Base-by-base conservation (phyloP, 1,139 yeast species). In the Pneumocystis carinii region DNA sequence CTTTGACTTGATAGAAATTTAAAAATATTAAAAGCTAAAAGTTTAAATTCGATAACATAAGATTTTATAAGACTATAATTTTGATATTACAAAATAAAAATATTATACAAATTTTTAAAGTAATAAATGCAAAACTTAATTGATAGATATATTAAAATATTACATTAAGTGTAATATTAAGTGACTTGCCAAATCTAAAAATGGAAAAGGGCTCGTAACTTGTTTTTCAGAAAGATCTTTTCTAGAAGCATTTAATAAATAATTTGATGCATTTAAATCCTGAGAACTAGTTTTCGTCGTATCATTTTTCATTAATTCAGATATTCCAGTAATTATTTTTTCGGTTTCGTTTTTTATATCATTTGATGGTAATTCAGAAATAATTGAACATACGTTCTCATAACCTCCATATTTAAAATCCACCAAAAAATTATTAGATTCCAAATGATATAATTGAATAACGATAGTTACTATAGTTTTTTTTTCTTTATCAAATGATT, bases 361-460 rank as follows among this genome's bases (percentile, higher is more conserved):
- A 17, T 48, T 48, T 24, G 15, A 24, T 24, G 55, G 27, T 48
- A 24, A 24, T 24, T 48, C 55, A 8, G 55, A 48, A 48, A 19
- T 32, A 48, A 62, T 62, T 14, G 63, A 55, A 14, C 41, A 41
- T 57, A 64, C 58, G 27, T 41, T 58, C 57, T 64, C 64, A 57
- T 65, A 92, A 4, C 98, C 98, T 72, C 92, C 97, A 73, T 92
- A 92, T 75, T 92, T 92, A 77, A 94, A 94, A 73, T 94, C 99
- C 37, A 94, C 98, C 66, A 92, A 79, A 72, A 92, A 92, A 72
- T 92, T 92, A 73, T 92, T 90, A 61, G 96, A 96, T 72, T 94
- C 98, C 67, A 92, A 80, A 73, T 92, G 97, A 75, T 90, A 92
- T 66, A 92, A 80, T 74, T 94, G 99, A 67, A 92, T 92, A 71